These are phyloP conservation scores for Trichoderma asperellum DNA, from an alignment of 2,329 filamentous ascomycete species.

Conservation along the genomic window DNA sequence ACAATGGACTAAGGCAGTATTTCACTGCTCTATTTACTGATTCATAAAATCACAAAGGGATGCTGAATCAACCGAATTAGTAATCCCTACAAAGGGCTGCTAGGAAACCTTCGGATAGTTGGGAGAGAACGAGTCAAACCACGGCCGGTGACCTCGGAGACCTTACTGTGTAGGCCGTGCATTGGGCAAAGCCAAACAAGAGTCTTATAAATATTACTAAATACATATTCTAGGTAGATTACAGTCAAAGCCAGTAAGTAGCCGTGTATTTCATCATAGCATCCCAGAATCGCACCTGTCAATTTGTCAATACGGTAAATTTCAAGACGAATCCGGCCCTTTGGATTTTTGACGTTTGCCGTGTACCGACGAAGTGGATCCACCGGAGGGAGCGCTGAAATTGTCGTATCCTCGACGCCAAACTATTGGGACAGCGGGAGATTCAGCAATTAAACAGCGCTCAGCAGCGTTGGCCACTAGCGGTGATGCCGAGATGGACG, in stretches of 20 bases:
- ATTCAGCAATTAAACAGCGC: slow-evolving; percentile 20
- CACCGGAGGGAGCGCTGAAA: slow-evolving; percentile 16
- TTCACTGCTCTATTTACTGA: not conserved
- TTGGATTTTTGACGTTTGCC: not conserved
- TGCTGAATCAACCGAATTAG: not conserved
- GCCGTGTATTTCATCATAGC: not conserved
- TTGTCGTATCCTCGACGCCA: not conserved
- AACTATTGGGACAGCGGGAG: slow-evolving; percentile 9
- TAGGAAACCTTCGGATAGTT: not conserved
- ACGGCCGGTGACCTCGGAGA: not conserved
- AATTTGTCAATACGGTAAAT: not conserved
- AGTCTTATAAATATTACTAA: not conserved
- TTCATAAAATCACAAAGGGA: not conserved
- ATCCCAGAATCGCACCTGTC: not conserved
- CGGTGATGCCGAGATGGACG: not conserved
- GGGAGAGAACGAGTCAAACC: not conserved
- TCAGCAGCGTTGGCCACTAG: not conserved
- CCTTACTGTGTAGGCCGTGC: not conserved
- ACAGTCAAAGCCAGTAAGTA: not conserved
- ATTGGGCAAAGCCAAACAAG: not conserved
- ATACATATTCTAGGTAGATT: not conserved
- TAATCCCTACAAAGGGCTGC: not conserved
- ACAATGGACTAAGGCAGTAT: not conserved
- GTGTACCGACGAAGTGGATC: not conserved
- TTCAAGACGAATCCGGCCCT: not conserved